Evolutionary conservation across 768 basidiomycete genomes (phyloP), one percentile per base, ranked within the genome.

Genomic region (Lactarius trivialis): DNA sequence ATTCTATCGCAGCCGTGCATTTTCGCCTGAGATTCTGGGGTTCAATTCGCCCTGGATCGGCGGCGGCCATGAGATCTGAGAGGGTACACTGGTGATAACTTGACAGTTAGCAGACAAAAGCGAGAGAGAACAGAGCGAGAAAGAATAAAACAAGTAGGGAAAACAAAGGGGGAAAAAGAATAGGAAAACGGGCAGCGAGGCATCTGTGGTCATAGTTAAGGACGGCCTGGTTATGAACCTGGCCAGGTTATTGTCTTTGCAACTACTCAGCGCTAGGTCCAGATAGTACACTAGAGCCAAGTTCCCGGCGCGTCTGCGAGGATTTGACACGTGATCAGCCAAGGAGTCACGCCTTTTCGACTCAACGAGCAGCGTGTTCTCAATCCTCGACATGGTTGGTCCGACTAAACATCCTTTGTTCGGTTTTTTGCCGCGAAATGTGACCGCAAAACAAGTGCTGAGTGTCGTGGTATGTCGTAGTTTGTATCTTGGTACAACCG

Each of bases 361-460:
- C 39, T 19, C 30, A 30, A 30, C 3, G n/a, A n/a, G n/a, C 9
- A 37, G 5, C 6, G 41, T 45, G 21, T 28, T 15, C 24, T 58
- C 32, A 49, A 17, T 34, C 26, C 21, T 26, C 56, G 14, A 24
- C 3, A 63, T 59, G 61, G 49, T 62, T 8, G 30, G 43, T 11
- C 0, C 55, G 7, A 28, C 32, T 4, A 67, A 62, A 54, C 64
- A 76, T 41, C 80, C 80, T 0, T 66, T 82, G 28, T 73, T 77
- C 57, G 81, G 81, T 6, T 73, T 81, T 58, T 70, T 80, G 19
- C 75, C 81, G 21, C 70, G 81, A 15, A 71, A 74, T 52, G 76
- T 81, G 12, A 73, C 71, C 4, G 73, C 74, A 2, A 69, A 72
- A 19, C 73, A 81, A 66, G 77, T 76, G 11, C 70, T 73, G 50